A percentile compares a stretch with the other conserved stretches of the same genome.
These are phyloP conservation scores for Mucor ambiguus DNA, from an alignment of 371 early-diverging fungal species.

Conservation along the genomic window DNA sequence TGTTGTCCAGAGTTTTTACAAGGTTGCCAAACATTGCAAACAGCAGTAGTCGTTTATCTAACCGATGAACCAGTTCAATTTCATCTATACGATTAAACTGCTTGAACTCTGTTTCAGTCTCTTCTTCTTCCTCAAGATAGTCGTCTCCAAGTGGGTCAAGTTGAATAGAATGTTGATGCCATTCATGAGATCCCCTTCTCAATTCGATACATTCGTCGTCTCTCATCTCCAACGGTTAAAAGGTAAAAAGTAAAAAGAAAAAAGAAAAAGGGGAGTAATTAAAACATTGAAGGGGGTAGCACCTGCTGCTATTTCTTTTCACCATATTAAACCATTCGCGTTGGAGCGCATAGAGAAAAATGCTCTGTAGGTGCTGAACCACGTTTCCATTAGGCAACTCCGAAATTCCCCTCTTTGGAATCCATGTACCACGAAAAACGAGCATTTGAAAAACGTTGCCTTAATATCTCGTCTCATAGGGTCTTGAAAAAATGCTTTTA, in stretches of 20 bases:
- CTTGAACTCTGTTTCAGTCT: neutral
- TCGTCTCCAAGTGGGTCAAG: neutral
- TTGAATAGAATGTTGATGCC: neutral
- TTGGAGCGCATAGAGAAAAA: slow-evolving; percentile 1
- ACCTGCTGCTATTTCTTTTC: neutral
- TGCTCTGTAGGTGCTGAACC: neutral
- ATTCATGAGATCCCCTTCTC: neutral
- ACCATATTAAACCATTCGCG: neutral
- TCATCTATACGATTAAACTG: slow-evolving; percentile 19
- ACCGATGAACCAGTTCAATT: slow-evolving; percentile 30
- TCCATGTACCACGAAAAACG: neutral
- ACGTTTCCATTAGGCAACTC: neutral
- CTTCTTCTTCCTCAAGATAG: neutral
- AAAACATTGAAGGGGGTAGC: neutral
- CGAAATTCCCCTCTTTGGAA: neutral
- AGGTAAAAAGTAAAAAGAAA: neutral
- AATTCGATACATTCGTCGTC: neutral
- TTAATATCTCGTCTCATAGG: neutral
- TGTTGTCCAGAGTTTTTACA: slow-evolving; percentile 45
- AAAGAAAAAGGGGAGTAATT: neutral
- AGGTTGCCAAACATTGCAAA: slow-evolving; percentile 54
- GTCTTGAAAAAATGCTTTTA: neutral
- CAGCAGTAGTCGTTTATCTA: slow-evolving; percentile 39
- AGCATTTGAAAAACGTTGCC: neutral
- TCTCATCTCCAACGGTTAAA: neutral